Evolutionary conservation across 495 filamentous ascomycete genomes (phyloP).

Genomic region (Aspergillus ellipticus): DNA sequence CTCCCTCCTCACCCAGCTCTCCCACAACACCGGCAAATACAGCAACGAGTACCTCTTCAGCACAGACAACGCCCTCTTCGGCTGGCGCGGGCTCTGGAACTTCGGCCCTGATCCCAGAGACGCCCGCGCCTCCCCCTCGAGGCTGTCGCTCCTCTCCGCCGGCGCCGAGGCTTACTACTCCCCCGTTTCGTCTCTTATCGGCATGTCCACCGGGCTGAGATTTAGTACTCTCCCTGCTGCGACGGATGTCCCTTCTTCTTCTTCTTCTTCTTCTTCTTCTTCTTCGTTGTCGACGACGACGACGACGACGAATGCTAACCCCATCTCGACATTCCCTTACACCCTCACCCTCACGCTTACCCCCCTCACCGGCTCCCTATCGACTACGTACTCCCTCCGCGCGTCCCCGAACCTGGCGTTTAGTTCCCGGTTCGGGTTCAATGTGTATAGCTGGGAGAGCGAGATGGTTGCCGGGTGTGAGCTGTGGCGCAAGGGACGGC

Average conservation of each 20-base stretch:
- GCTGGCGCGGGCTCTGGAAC: constrained; percentile 86
- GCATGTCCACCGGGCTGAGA: constrained; percentile 74
- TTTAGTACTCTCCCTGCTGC: constrained; percentile 91
- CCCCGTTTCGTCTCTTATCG: constrained; percentile 83
- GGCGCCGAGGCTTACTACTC: constrained; percentile 97
- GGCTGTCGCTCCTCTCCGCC: constrained; percentile 57
- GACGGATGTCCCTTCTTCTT: constrained; percentile 47
- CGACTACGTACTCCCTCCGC: constrained; percentile 82
- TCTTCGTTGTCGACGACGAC: constrained; percentile 13
- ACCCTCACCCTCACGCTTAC: constrained; percentile 90
- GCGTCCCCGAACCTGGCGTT: constrained; percentile 77
- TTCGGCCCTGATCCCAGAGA: constrained; percentile 75
- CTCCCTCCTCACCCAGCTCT: constrained; percentile 67
- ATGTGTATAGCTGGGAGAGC: constrained; percentile 97
- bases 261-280: constrained; percentile 16
- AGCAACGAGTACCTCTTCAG: constrained; percentile 88
- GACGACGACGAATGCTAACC: too few species aligned
- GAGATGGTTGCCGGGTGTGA: constrained; percentile 87
- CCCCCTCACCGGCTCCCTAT: constrained; percentile 87
- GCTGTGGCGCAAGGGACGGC: constrained; percentile 66
- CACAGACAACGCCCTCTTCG: constrained; percentile 85
- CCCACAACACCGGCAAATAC: constrained; percentile 86
- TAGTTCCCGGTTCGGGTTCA: constrained; percentile 90
- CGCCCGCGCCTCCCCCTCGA: constrained; percentile 18
- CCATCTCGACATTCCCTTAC: constrained; percentile 65